Percentiles rank a stretch among this genome's conserved stretches.
phyloP scores from a whole-genome alignment of 176 grass and related monocot species.

The Carex scoparia region DNA sequence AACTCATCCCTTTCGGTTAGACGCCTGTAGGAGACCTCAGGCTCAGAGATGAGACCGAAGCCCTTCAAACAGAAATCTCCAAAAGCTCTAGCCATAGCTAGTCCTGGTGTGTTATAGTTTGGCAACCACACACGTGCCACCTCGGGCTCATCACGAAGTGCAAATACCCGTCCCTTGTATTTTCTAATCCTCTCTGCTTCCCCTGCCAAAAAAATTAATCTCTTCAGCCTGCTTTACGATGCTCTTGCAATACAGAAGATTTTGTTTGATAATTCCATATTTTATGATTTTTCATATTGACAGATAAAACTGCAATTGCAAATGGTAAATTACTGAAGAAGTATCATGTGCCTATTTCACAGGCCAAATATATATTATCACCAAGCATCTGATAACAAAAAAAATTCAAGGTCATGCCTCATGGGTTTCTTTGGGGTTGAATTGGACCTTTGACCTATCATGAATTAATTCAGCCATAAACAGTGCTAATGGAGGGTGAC shows the following conservation, averaged over 20 bases:
- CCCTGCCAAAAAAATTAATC: conserved; percentile 33
- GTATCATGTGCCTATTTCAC: neutral
- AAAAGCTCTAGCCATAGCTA: conserved; percentile 84
- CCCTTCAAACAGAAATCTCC: conserved; percentile 77
- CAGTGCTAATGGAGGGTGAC: neutral
- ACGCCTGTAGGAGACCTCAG: conserved; percentile 50
- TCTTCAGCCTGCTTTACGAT: conserved; percentile 19
- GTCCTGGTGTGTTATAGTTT: conserved; percentile 48
- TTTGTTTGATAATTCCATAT: neutral
- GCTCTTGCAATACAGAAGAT: neutral
- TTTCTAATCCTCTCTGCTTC: conserved; percentile 65
- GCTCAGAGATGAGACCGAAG: conserved; percentile 64
- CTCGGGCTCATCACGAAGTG: conserved; percentile 60
- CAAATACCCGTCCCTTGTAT: conserved; percentile 61
- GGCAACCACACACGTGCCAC: conserved; percentile 86
- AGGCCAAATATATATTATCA: neutral
- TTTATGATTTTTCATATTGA: neutral
- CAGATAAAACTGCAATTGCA: conserved; percentile 9
- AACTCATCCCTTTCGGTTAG: conserved; percentile 68
- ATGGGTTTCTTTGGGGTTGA: neutral
- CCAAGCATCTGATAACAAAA: neutral
- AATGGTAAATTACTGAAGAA: neutral
- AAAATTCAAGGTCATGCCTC: neutral
- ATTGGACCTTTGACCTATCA: neutral
- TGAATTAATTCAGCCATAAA: neutral